These are phyloP conservation scores for Diaporthe batatas DNA, from an alignment of 2,329 filamentous ascomycete genomes.

Conservation along the genomic window DNA sequence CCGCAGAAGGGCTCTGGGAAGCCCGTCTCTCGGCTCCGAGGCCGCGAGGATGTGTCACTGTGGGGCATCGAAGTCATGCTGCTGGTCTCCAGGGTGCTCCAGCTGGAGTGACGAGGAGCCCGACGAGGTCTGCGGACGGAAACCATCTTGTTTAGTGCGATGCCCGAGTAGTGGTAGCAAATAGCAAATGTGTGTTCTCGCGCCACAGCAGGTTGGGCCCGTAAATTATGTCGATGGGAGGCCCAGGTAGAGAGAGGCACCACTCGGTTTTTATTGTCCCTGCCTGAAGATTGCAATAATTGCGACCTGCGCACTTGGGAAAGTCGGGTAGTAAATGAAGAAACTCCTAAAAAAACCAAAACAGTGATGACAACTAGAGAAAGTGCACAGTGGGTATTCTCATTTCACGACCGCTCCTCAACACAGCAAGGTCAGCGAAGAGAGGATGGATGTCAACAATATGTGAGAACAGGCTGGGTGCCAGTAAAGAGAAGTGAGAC, in stretches of 20 bases:
- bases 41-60: conserved; percentile 43
- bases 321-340: conserved; percentile 19
- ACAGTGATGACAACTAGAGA: conserved; percentile 35
- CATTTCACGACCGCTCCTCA: conserved; percentile 31
- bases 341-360: conserved; percentile 6
- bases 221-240: conserved; percentile 21
- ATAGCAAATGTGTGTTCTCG: not conserved
- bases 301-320: conserved; percentile 18
- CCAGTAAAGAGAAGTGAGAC: conserved; percentile 13
- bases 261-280: conserved; percentile 35
- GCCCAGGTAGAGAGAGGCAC: conserved; percentile 32
- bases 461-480: conserved; percentile 5
- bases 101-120: conserved; percentile 36
- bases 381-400: conserved; percentile 37
- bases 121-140: conserved; percentile 39
- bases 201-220: not conserved
- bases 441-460: conserved; percentile 11
- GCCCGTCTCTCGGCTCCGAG: conserved; percentile 58
- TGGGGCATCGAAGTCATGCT: conserved; percentile 40
- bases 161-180: not conserved
- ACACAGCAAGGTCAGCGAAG: conserved; percentile 14
- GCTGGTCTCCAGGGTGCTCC: conserved; percentile 33
- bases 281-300: conserved; percentile 36
- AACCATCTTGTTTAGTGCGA: conserved; percentile 40
- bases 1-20: conserved; percentile 66